A percentile compares a stretch with the other conserved stretches of the same genome.
These are phyloP conservation scores for Penicillium subrubescens DNA, from an alignment of 495 filamentous ascomycete species.

Conservation along the genomic window DNA sequence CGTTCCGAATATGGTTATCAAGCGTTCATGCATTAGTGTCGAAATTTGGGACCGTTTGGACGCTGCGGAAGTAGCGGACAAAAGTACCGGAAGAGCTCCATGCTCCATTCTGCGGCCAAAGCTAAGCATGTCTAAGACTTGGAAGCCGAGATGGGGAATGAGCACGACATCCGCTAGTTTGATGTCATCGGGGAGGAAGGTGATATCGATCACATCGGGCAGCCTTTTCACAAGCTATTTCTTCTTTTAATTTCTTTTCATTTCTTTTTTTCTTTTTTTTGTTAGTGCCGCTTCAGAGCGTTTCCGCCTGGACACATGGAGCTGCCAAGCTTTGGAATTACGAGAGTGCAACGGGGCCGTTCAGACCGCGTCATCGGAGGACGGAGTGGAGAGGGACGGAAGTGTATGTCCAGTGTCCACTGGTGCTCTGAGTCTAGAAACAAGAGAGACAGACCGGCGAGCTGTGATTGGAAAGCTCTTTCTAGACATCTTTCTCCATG, in stretches of 20 bases:
- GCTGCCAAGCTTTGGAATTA: constrained; percentile 12
- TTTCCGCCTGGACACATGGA: not conserved
- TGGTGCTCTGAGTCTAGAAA: not conserved
- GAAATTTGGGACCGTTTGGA: not conserved
- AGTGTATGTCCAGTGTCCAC: not conserved
- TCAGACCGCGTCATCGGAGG: constrained; percentile 22
- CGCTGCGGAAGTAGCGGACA: not conserved
- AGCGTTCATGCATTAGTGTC: not conserved
- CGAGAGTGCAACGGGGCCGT: constrained; percentile 2
- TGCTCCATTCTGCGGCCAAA: not conserved
- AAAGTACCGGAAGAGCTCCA: not conserved
- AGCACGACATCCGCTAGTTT: constrained; percentile 16
- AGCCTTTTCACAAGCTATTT: not conserved
- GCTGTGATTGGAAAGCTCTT: too few species aligned
- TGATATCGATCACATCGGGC: not conserved
- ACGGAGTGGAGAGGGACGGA: constrained; percentile 3
- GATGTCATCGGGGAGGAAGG: constrained; percentile 10
- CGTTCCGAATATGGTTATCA: not conserved
- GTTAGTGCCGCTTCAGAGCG: not conserved
- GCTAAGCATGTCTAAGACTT: not conserved
- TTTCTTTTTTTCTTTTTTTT: not conserved
- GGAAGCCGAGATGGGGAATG: not conserved
- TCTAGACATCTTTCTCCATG: too few species aligned
- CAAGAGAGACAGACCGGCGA: too few species aligned
- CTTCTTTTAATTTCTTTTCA: not conserved